A percentile compares a stretch with the other conserved stretches of the same genome.
phyloP scores from a whole-genome alignment of 148 eudicot species.

The Chenopodium formosanum region DNA sequence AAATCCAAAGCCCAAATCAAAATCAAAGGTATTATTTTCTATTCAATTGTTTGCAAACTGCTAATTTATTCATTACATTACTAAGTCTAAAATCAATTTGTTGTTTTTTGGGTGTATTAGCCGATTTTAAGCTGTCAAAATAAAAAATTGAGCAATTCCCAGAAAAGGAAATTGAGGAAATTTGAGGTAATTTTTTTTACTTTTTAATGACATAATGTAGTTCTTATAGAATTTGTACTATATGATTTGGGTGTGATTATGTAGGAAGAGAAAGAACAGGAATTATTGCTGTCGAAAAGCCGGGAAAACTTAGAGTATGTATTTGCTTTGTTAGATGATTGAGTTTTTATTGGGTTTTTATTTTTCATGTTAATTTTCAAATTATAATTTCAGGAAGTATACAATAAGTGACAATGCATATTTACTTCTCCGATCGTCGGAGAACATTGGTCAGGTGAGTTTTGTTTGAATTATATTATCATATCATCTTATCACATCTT shows the following conservation, averaged over 20 bases:
- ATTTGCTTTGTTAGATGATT: not conserved
- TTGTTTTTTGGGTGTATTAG: constrained; percentile 22
- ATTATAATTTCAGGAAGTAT: constrained; percentile 56
- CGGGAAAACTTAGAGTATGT: constrained; percentile 68
- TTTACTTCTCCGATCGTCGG: constrained; percentile 63
- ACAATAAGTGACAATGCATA: constrained; percentile 59
- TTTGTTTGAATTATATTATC: not conserved
- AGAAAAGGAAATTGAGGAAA: constrained; percentile 70
- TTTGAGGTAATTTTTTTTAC: constrained; percentile 48
- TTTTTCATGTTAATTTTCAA: not conserved
- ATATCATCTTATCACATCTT: not conserved
- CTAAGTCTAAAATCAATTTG: not conserved
- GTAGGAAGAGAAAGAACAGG: constrained; percentile 76
- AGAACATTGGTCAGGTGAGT: constrained; percentile 82
- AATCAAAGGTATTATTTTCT: constrained; percentile 36
- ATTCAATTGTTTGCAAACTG: not conserved
- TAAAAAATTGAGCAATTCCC: constrained; percentile 59
- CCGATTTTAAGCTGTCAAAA: constrained; percentile 25
- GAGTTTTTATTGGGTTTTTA: not conserved
- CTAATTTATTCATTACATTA: not conserved
- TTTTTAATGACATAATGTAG: not conserved
- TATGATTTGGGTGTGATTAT: constrained; percentile 19
- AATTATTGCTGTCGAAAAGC: constrained; percentile 57
- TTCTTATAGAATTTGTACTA: too few species aligned
- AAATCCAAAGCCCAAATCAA: constrained; percentile 37